These are phyloP conservation scores for Neurospora pannonica DNA, from an alignment of 495 filamentous ascomycete genomes.

Conservation along the genomic window DNA sequence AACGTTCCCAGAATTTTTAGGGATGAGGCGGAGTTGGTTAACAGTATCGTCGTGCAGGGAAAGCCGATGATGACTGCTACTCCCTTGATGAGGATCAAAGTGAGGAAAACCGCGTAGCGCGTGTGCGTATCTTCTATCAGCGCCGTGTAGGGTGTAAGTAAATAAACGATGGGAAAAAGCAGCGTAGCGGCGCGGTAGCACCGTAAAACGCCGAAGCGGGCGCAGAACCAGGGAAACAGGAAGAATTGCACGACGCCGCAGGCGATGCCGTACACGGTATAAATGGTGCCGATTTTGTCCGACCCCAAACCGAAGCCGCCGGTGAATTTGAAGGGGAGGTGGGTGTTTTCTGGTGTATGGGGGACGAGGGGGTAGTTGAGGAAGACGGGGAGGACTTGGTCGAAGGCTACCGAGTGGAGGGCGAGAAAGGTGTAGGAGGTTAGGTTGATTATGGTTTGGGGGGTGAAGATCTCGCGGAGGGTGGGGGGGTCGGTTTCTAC, in stretches of 20 bases:
- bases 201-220: conserved; percentile 57
- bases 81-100: conserved; percentile 62
- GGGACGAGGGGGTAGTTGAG: conserved; percentile 57
- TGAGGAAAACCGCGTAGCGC: conserved; percentile 38
- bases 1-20: conserved; percentile 74
- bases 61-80: conserved; percentile 70
- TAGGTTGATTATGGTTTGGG: conserved; percentile 68
- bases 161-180: conserved; percentile 62
- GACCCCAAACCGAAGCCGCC: conserved; percentile 69
- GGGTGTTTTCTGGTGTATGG: conserved; percentile 41
- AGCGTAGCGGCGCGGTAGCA: conserved; percentile 52
- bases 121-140: conserved; percentile 39
- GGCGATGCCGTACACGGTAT: conserved; percentile 61
- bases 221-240: conserved; percentile 61
- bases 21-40: conserved; percentile 76
- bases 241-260: conserved; percentile 73
- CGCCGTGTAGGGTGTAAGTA: conserved; percentile 63
- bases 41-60: conserved; percentile 76
- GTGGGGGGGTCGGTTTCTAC: conserved; percentile 27
- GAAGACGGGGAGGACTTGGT: conserved; percentile 74
- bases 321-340: conserved; percentile 66
- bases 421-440: conserved; percentile 66
- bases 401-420: conserved; percentile 66
- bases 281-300: conserved; percentile 64
- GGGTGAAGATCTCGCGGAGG: conserved; percentile 60